Percentiles rank a stretch among this genome's conserved stretches.
Evolutionary conservation across 345 rosid species (phyloP).

Genomic region (Brassica napus): Da-Ae NC_063435.1:1677501-1678000

Average conservation of each 20-base stretch:
- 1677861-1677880: slow-evolving; percentile 93
- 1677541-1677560: neutral
- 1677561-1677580: neutral
- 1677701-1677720: neutral
- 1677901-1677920: slow-evolving; percentile 85
- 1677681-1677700: slow-evolving; percentile 1
- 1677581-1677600: neutral
- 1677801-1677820: slow-evolving; percentile 95
- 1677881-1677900: slow-evolving; percentile 91
- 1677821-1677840: slow-evolving; percentile 76
- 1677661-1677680: neutral
- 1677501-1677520: slow-evolving; percentile 7
- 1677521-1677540: slow-evolving; percentile 7
- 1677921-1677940: slow-evolving; percentile 95
- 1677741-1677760: slow-evolving; percentile 1
- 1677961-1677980: slow-evolving; percentile 68
- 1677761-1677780: neutral
- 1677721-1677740: neutral
- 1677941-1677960: slow-evolving; percentile 80
- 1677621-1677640: neutral
- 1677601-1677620: neutral
- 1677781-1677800: neutral
- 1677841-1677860: slow-evolving; percentile 93
- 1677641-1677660: neutral
- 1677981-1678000: slow-evolving; percentile 78